These are phyloP conservation scores for Barnettozyma wickerhamii DNA, from an alignment of 805 yeast species.

Conservation along the genomic window DNA sequence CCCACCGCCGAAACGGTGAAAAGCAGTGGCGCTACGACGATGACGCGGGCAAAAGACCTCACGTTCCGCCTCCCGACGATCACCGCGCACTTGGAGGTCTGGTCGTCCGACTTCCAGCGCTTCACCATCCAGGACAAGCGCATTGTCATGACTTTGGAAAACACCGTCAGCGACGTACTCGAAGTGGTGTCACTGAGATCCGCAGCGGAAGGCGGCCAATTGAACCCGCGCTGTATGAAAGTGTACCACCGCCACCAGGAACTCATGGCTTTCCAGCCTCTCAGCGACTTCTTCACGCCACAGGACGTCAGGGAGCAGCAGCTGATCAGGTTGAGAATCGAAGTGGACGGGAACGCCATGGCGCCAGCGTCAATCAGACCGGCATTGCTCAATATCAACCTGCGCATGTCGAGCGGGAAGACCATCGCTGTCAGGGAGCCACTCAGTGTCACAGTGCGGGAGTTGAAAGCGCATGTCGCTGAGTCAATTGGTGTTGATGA, in stretches of 20 bases:
- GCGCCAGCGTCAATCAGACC: constrained; percentile 7
- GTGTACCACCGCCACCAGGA: constrained; percentile 13
- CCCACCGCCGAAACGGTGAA: no score
- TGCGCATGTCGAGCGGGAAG: constrained; percentile 19
- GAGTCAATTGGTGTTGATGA: constrained; percentile 14
- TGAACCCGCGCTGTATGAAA: constrained; percentile 17
- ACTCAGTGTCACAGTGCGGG: constrained; percentile 11
- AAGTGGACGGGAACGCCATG: constrained; percentile 10
- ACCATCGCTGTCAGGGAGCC: constrained; percentile 12
- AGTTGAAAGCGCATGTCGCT: constrained; percentile 14
- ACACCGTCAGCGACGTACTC: constrained; percentile 23
- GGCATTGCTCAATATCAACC: constrained; percentile 15
- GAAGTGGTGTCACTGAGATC: constrained; percentile 22
- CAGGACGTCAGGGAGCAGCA: constrained; percentile 3
- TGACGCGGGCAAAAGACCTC: constrained; percentile 20
- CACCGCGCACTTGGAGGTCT: constrained; percentile 13
- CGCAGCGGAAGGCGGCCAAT: constrained; percentile 7
- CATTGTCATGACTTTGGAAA: constrained; percentile 21
- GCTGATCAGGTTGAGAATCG: constrained; percentile 18
- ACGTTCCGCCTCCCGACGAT: constrained; percentile 14
- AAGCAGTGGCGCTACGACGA: no score
- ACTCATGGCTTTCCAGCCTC: constrained; percentile 13
- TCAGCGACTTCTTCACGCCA: constrained; percentile 13
- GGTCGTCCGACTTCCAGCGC: constrained; percentile 17
- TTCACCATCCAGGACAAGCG: constrained; percentile 17